Evolutionary conservation across 495 filamentous ascomycete genomes (phyloP), one percentile per base, ranked within the genome.

Genomic region (Talaromyces nanjingensis): DNA sequence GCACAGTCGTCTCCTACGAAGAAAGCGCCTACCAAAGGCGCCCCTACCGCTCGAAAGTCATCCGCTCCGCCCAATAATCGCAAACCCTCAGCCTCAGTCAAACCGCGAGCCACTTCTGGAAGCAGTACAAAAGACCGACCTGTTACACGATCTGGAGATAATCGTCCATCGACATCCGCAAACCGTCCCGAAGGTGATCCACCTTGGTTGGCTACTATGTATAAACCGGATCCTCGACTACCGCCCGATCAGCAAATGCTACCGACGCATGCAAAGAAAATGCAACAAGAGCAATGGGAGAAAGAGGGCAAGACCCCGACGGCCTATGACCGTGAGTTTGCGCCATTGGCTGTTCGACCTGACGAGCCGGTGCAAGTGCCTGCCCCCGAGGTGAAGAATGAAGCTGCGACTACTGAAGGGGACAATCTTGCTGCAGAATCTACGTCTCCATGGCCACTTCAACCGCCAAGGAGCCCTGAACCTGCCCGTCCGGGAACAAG

Each of bases 281-380:
- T 98, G 75, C 89, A 92, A 71, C 94, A 97, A 79, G 91, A 97
- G 72, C 91, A 94, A 71, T 96, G 91, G 92, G 92, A 92, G 75
- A 87, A 86, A 67, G 92, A 96, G 75, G 92, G 92, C 58, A 90
- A 89, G 59, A 87, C 87, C 64, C 91, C 89, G 5, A 89, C 82
- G 55, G 83, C 87, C 33, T 96, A 93, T 72, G 93, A 96, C 72
- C 87, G 84, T 65, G 85, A 94, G 68, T 91, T 96, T 77, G 85
- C 86, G 27, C 88, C 91, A 31, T 78, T 96, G 34, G 90, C 89
- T 20, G 79, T 82, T 59, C 81, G 78, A 4, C 79, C 82, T 1
- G 77, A 83, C 20, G 56, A 67, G 60, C 70, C 66, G 9, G 71
- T 60, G 42, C 69, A 64, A 11, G 71, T 61, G 24, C 63, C 63